phyloP scores from a whole-genome alignment of 306 rosid genomes.

The Coriaria nepalensis region DNA sequence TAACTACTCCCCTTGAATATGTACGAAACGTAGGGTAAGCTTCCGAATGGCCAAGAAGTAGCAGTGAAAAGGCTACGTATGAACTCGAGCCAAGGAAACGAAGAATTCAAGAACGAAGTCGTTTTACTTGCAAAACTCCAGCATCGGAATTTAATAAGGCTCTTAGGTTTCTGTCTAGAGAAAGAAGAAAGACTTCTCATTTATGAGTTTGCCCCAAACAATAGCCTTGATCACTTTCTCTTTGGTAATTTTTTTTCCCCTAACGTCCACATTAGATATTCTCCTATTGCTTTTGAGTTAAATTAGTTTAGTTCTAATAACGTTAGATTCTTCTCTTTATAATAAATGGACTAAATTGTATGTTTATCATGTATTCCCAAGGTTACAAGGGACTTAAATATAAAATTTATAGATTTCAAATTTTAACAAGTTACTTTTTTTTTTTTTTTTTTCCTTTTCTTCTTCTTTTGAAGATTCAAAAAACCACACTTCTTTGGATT shows the following conservation, averaged over 20 bases:
- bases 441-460: not conserved
- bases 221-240: constrained; percentile 12
- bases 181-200: constrained; percentile 9
- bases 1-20: too few relatives aligned
- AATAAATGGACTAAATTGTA: not conserved
- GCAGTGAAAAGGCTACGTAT: constrained; percentile 12
- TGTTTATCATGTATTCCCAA: too few relatives aligned
- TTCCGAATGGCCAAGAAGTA: constrained; percentile 5
- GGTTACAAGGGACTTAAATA: too few relatives aligned
- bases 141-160: constrained; percentile 12
- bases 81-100: constrained; percentile 7
- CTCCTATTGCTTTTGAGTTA: too few relatives aligned
- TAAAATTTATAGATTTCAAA: too few relatives aligned
- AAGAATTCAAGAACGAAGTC: constrained; percentile 17
- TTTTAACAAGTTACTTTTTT: not conserved
- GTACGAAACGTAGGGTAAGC: constrained; percentile 11
- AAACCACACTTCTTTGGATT: constrained; percentile 4
- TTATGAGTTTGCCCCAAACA: constrained; percentile 10
- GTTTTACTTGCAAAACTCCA: constrained; percentile 12
- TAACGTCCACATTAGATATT: too few relatives aligned
- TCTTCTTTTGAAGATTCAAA: constrained; percentile 3
- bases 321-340: not conserved
- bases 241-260: constrained; percentile 15
- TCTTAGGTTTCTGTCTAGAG: constrained; percentile 14
- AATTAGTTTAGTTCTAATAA: too few relatives aligned